These are phyloP conservation scores for Stygiomarasmius scandens DNA, from an alignment of 1,284 basidiomycete species.

Conservation along the genomic window DNA sequence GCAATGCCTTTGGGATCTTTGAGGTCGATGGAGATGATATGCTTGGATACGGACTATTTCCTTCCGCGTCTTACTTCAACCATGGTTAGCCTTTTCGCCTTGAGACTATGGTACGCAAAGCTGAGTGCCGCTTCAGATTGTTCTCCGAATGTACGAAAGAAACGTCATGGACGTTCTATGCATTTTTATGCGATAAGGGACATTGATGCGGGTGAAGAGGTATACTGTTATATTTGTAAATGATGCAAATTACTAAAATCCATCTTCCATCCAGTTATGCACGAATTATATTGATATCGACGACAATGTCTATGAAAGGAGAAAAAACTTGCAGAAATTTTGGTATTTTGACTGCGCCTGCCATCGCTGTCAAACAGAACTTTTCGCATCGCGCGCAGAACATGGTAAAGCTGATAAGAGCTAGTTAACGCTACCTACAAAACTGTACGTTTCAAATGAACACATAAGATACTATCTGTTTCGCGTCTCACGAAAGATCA, in stretches of 20 bases:
- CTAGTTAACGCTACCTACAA: too few relatives aligned
- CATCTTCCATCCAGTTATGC: conserved; percentile 35
- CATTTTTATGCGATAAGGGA: conserved; percentile 52
- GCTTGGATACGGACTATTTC: conserved; percentile 65
- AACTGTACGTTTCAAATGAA: too few relatives aligned
- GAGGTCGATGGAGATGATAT: conserved; percentile 59
- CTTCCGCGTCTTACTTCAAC: conserved; percentile 66
- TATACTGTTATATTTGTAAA: too few relatives aligned
- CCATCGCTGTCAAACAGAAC: conserved; percentile 38
- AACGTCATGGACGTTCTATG: conserved; percentile 45
- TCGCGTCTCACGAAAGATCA: too few relatives aligned
- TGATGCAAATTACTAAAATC: too few relatives aligned
- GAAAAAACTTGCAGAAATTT: conserved; percentile 38
- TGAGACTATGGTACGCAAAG: too few relatives aligned
- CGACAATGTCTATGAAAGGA: conserved; percentile 39
- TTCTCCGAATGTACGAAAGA: conserved; percentile 59
- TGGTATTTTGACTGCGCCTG: conserved; percentile 63
- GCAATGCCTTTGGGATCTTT: conserved; percentile 71
- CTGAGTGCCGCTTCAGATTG: conserved; percentile 63
- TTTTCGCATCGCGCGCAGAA: not conserved
- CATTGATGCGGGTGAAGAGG: conserved; percentile 52
- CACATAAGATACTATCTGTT: too few relatives aligned
- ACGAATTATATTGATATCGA: conserved; percentile 56
- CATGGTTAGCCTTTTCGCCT: conserved; percentile 47
- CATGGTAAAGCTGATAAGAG: too few relatives aligned